Conservation (phyloP, 768 basidiomycete genomes). For the Suillus paluster region DNA sequence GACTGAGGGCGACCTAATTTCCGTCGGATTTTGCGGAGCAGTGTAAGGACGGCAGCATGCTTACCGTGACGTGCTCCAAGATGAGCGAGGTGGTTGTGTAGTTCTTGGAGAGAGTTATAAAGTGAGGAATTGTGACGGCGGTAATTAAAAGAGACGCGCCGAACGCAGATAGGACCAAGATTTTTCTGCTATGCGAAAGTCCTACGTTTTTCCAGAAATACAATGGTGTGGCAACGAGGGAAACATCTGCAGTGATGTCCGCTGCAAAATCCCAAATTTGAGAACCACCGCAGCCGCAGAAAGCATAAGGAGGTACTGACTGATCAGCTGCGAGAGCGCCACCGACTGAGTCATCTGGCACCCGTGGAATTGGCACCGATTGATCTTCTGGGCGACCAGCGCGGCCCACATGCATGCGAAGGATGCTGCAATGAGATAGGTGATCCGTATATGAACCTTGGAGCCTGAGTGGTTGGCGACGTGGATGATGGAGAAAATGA, state of each 20-base stretch:
- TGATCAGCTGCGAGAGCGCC: constrained; percentile 24
- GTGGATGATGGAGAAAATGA: constrained; percentile 28
- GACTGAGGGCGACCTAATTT: constrained; percentile 24
- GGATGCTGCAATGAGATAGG: constrained; percentile 11
- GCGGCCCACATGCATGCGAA: constrained; percentile 31
- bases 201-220: constrained; percentile 11
- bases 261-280: constrained; percentile 15
- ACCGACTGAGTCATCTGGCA: constrained; percentile 13
- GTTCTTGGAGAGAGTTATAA: constrained; percentile 9
- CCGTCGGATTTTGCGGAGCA: neutral
- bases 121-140: constrained; percentile 23
- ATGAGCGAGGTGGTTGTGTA: constrained; percentile 12
- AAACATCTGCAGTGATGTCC: constrained; percentile 22
- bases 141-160: constrained; percentile 23
- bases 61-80: constrained; percentile 28
- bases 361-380: constrained; percentile 1
- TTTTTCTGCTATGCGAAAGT: constrained; percentile 17
- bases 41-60: constrained; percentile 7
- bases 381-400: constrained; percentile 19
- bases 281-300: neutral
- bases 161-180: constrained; percentile 24
- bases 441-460: constrained; percentile 10
- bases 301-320: constrained; percentile 14
- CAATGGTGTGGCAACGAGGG: constrained; percentile 24
- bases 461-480: constrained; percentile 14